phyloP scores from a whole-genome alignment of 495 filamentous ascomycete genomes.

The Astrothelium macrocarpum region DNA sequence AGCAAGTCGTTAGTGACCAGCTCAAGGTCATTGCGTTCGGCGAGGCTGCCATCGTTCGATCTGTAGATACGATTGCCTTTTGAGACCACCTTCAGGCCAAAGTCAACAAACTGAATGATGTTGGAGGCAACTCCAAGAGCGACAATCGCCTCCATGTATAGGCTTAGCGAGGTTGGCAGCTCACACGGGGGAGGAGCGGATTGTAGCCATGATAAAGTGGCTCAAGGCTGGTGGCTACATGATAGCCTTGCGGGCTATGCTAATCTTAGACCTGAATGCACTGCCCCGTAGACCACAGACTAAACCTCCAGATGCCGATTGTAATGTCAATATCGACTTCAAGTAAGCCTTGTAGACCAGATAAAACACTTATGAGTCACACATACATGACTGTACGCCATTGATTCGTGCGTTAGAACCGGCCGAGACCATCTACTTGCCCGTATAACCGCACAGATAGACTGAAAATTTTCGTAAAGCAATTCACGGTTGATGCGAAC shows the following conservation, averaged over 20 bases:
- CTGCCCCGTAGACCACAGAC: no score
- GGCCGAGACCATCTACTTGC: not conserved
- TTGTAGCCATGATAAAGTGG: no score
- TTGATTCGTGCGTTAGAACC: no score
- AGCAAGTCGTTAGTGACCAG: not conserved
- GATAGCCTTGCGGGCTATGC: no score
- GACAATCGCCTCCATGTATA: not conserved
- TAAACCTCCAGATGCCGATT: no score
- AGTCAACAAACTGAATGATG: not conserved
- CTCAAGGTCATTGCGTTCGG: not conserved
- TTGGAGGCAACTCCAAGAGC: not conserved
- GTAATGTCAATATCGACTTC: no score
- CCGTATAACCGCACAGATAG: not conserved
- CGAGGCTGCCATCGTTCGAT: not conserved
- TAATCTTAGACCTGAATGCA: no score
- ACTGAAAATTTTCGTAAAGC: not conserved
- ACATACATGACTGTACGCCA: no score
- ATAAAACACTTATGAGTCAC: no score
- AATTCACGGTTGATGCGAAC: not conserved
- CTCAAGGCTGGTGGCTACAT: no score
- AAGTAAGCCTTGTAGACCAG: no score
- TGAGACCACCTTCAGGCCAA: not conserved
- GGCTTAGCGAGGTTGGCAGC: not conserved
- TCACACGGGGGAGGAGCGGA: no score
- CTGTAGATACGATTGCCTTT: not conserved